phyloP scores from a whole-genome alignment of 2,329 filamentous ascomycete genomes.

The Talaromyces sp. region DNA sequence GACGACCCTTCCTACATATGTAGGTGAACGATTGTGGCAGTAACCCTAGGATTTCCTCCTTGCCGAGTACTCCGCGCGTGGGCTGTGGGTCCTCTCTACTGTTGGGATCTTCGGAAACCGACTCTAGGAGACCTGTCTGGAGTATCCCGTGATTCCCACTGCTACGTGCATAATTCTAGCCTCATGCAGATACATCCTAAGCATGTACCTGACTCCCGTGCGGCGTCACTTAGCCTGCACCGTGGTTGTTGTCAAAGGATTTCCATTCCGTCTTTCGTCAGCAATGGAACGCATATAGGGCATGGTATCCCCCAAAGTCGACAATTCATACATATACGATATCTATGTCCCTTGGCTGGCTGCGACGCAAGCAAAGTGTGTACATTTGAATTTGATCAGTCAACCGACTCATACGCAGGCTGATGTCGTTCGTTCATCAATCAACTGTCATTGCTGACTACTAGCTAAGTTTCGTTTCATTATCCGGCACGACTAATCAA shows the following conservation, averaged over 20 bases:
- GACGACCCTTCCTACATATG: neutral
- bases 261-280: neutral
- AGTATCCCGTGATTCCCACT: neutral
- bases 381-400: neutral
- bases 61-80: slow-evolving; percentile 13
- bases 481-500: neutral
- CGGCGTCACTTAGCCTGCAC: neutral
- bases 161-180: neutral
- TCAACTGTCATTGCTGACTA: too few relatives aligned
- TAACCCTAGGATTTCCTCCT: neutral
- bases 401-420: neutral
- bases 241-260: neutral
- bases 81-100: slow-evolving; percentile 1
- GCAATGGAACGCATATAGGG: neutral
- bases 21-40: neutral
- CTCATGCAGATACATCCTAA: neutral
- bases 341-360: neutral
- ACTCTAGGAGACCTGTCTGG: neutral
- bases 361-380: neutral
- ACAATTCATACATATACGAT: neutral
- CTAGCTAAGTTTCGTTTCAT: neutral
- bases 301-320: neutral
- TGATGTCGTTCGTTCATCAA: too few relatives aligned
- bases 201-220: neutral
- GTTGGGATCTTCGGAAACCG: neutral